Evolutionary conservation across 257 asterid genomes (phyloP).

Genomic region (Linderniella brevidens): DNA sequence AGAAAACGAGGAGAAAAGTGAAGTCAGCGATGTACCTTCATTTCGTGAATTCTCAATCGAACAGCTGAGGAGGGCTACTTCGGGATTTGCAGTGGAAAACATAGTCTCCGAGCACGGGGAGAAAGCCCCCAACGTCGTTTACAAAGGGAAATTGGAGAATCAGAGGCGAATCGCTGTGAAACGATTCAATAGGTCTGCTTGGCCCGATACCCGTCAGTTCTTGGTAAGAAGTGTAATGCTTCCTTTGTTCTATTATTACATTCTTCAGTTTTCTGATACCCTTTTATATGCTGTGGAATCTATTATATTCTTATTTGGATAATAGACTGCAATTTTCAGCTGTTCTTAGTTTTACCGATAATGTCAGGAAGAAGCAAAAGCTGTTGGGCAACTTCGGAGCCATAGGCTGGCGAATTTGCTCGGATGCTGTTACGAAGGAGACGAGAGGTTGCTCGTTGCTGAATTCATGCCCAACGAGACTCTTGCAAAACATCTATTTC

Average conservation of each 20-base stretch:
- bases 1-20: slow-evolving; percentile 62
- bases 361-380: slow-evolving; percentile 79
- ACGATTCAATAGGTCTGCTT: slow-evolving; percentile 80
- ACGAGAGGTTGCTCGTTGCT: slow-evolving; percentile 85
- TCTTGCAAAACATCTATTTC: slow-evolving; percentile 89
- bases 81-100: slow-evolving; percentile 87
- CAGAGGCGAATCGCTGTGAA: slow-evolving; percentile 83
- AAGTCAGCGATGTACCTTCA: slow-evolving; percentile 53
- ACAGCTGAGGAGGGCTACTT: slow-evolving; percentile 68
- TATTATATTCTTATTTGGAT: neutral
- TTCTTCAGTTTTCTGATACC: too few species aligned
- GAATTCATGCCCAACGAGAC: slow-evolving; percentile 98
- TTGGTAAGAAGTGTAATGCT: slow-evolving; percentile 29
- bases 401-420: slow-evolving; percentile 64
- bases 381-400: slow-evolving; percentile 88
- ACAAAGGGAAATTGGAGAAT: slow-evolving; percentile 75
- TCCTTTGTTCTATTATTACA: too few species aligned
- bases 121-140: slow-evolving; percentile 93
- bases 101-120: slow-evolving; percentile 95
- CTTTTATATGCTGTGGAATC: neutral
- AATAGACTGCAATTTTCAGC: neutral
- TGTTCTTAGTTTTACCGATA: neutral
- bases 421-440: slow-evolving; percentile 96
- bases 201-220: slow-evolving; percentile 85
- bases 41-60: slow-evolving; percentile 78